Evolutionary conservation across 1,139 yeast species (phyloP), one percentile per base, ranked within the genome.

Genomic region (Tardiomyces blankii): DNA sequence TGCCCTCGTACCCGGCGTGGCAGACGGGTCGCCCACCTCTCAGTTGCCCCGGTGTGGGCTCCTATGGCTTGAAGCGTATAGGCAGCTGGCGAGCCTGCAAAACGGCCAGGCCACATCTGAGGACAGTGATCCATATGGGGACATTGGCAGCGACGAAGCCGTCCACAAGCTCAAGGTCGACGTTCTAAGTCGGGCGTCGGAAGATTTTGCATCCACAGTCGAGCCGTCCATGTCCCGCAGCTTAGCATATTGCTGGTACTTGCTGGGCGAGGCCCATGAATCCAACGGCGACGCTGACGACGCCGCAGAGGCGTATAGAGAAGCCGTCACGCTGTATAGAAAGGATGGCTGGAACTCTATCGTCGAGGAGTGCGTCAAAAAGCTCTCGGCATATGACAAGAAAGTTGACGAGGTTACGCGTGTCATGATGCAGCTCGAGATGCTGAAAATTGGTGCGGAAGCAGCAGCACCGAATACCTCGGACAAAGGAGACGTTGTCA

Each of bases 11-110:
- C 49, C 56, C 2, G 62, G 60, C 19, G 47, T 49, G 0, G 55
- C 59, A 12, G 59, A 58, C 38, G 54, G 49, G 18, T 50, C 56
- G 7, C 59, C 68, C 1, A 53, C 62, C 1, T 50, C 63, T 16
- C 55, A 67, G 1, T 57, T 75, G 54, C 78, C 77, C 2, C 69
- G 75, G 44, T 60, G 70, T 16, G 80, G 79, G 0, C 72, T 63
- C 49, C 54, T 73, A 7, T 73, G 65, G 48, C 51, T 74, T 12
- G 67, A 71, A 33, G 14, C 18, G 14, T n/a, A 25, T 7, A 14
- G 3, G 6, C 12, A 6, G 14, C 33, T 12, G 33, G 12, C 18
- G 11, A 7, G 8, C 8, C 5, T 4, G n/a, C 11, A 25, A n/a
- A 9, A 16, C 2, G 48, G 46, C 4, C 41, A 42, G 27, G 25